These are phyloP conservation scores for Orbilia ellipsospora DNA, from an alignment of 2,329 filamentous ascomycete species.

Conservation along the genomic window DNA sequence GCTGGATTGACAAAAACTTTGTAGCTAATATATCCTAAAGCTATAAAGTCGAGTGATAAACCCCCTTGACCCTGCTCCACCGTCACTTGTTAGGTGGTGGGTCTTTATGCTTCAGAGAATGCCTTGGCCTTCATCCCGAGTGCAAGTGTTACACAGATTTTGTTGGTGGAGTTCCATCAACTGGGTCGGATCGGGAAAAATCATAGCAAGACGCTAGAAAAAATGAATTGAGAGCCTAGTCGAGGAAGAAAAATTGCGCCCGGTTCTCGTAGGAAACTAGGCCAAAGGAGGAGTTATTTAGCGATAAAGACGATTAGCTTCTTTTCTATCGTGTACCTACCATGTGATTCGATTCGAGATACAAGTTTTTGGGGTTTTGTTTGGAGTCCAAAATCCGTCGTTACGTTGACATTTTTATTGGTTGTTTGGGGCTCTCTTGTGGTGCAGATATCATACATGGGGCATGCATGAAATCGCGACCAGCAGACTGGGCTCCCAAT, in stretches of 20 bases:
- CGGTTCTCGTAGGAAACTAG: background rate
- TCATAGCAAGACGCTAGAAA: background rate
- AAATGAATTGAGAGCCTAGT: background rate
- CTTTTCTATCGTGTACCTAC: too few species aligned
- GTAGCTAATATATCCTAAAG: constrained; percentile 39
- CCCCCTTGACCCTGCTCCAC: background rate
- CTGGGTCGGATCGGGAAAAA: background rate
- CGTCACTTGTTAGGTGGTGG: background rate
- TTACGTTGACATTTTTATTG: too few species aligned
- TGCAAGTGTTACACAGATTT: constrained; percentile 47
- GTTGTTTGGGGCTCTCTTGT: too few species aligned
- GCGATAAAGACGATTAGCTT: too few species aligned
- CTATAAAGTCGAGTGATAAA: background rate
- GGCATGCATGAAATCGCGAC: constrained; percentile 49
- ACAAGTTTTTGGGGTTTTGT: constrained; percentile 3
- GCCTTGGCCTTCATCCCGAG: constrained; percentile 10
- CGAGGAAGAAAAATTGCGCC: background rate
- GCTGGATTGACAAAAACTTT: constrained; percentile 46
- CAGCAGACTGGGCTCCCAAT: constrained; percentile 21
- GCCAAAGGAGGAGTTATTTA: background rate
- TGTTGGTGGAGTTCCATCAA: constrained; percentile 13
- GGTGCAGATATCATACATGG: constrained; percentile 26
- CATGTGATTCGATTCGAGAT: background rate
- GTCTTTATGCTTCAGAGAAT: constrained; percentile 1
- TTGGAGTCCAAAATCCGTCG: constrained; percentile 14